phyloP scores from a whole-genome alignment of 2,329 filamentous ascomycete species.

The Ceratocystis cubensis region DNA sequence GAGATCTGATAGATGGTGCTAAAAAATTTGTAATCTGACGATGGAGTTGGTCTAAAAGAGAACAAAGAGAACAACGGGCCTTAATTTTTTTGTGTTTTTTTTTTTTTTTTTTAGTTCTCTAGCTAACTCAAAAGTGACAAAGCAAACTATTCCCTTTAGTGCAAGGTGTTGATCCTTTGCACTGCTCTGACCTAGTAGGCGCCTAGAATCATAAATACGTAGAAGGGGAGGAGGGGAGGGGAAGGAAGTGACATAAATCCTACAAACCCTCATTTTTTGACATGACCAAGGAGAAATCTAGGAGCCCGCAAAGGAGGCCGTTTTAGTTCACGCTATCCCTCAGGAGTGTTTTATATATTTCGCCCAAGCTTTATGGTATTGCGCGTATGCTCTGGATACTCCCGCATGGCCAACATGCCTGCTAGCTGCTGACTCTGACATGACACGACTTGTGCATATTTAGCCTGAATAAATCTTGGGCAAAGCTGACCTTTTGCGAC shows the following conservation, averaged over 20 bases:
- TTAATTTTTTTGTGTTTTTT: neutral
- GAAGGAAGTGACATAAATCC: neutral
- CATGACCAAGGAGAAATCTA: neutral
- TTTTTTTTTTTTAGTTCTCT: neutral
- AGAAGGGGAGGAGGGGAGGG: too few relatives aligned
- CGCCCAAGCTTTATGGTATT: neutral
- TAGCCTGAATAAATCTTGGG: neutral
- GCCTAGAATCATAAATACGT: neutral
- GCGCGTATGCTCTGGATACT: neutral
- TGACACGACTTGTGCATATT: conserved; percentile 1
- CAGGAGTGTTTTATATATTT: too few relatives aligned
- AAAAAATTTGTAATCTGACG: neutral
- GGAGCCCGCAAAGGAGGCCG: neutral
- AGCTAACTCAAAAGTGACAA: neutral
- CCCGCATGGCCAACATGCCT: neutral
- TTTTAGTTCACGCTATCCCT: too few relatives aligned
- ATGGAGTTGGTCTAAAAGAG: too few relatives aligned
- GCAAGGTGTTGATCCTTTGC: neutral
- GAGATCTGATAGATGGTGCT: neutral
- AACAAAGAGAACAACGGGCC: neutral
- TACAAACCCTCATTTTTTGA: neutral
- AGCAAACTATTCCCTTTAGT: neutral
- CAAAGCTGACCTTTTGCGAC: neutral
- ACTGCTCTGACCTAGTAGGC: neutral
- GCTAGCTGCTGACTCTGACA: neutral